Conservation (phyloP, 805 yeast species). For the Lipomyces spencermartinsiae region DNA sequence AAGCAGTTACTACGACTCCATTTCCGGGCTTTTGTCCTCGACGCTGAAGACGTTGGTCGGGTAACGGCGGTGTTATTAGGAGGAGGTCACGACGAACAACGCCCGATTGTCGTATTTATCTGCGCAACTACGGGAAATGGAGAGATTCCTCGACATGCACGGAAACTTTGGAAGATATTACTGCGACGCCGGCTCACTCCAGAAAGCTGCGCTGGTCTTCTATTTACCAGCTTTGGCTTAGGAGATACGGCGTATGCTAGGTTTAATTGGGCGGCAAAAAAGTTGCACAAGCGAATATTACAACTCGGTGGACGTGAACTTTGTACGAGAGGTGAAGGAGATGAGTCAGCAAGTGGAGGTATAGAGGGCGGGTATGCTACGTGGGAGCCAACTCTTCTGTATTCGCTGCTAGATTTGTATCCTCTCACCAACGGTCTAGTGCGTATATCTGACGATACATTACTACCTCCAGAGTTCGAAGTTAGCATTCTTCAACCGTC, state of each 20-base stretch:
- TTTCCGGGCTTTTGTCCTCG: conserved; percentile 55
- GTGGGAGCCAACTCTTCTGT: conserved; percentile 56
- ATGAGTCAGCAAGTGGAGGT: conserved; percentile 77
- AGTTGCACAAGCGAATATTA: conserved; percentile 74
- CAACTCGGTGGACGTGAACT: conserved; percentile 85
- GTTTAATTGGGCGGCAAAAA: conserved; percentile 85
- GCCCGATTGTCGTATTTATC: conserved; percentile 56
- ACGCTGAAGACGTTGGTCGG: conserved; percentile 66
- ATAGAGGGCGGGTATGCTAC: conserved; percentile 76
- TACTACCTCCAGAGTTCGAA: conserved; percentile 51
- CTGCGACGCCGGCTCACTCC: conserved; percentile 68
- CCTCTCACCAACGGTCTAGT: conserved; percentile 33
- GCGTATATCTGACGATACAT: conserved; percentile 47
- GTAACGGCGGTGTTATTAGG: conserved; percentile 8
- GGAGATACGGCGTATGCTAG: conserved; percentile 94
- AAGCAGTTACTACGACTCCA: conserved; percentile 61
- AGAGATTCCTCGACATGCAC: conserved; percentile 80
- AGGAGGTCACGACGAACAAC: conserved; percentile 46
- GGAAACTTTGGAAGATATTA: conserved; percentile 75
- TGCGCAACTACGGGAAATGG: conserved; percentile 98
- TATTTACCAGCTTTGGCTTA: conserved; percentile 79
- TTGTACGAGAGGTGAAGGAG: conserved; percentile 82
- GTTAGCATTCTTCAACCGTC: conserved; percentile 44
- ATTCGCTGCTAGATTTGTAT: conserved; percentile 42
- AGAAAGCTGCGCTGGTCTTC: conserved; percentile 65